Evolutionary conservation across 129 eudicot species (phyloP).

Genomic region (Artemisia tridentata): DNA sequence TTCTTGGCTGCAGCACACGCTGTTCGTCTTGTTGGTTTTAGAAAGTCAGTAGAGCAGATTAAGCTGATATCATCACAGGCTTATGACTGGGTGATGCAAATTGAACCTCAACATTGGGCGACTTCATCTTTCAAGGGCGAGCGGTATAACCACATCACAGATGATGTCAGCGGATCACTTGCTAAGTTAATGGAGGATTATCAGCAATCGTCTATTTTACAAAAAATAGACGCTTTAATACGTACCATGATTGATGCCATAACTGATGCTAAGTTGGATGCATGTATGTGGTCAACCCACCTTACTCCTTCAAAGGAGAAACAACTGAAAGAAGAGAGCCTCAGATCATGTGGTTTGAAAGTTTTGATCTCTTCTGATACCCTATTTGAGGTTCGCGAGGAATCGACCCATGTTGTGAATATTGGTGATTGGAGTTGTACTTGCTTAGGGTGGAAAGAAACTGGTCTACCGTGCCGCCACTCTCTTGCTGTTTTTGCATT

Average conservation of each 20-base stretch:
- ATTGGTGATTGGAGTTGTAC: constrained; percentile 63
- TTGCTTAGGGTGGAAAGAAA: constrained; percentile 70
- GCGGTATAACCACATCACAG: constrained; percentile 48
- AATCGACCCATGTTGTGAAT: constrained; percentile 72
- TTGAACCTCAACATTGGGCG: constrained; percentile 72
- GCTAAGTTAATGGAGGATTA: constrained; percentile 49
- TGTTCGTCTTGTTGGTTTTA: constrained; percentile 48
- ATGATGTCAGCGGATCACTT: constrained; percentile 48
- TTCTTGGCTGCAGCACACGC: constrained; percentile 72
- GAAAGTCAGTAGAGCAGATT: constrained; percentile 54
- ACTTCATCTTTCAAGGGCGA: constrained; percentile 58
- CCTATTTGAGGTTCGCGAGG: constrained; percentile 76
- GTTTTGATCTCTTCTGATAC: constrained; percentile 70
- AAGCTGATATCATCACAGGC: constrained; percentile 58
- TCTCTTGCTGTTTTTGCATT: constrained; percentile 64
- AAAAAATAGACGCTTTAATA: constrained; percentile 62
- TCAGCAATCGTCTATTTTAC: constrained; percentile 49
- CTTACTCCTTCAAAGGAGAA: constrained; percentile 67
- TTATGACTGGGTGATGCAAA: constrained; percentile 71
- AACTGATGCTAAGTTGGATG: constrained; percentile 43
- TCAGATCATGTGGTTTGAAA: constrained; percentile 48
- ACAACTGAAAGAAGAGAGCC: constrained; percentile 45
- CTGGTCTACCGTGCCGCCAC: constrained; percentile 69
- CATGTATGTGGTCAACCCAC: constrained; percentile 52
- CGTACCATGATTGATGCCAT: constrained; percentile 39